Conservation (phyloP, 345 rosid genomes). For the Syzygium jambos region DNA sequence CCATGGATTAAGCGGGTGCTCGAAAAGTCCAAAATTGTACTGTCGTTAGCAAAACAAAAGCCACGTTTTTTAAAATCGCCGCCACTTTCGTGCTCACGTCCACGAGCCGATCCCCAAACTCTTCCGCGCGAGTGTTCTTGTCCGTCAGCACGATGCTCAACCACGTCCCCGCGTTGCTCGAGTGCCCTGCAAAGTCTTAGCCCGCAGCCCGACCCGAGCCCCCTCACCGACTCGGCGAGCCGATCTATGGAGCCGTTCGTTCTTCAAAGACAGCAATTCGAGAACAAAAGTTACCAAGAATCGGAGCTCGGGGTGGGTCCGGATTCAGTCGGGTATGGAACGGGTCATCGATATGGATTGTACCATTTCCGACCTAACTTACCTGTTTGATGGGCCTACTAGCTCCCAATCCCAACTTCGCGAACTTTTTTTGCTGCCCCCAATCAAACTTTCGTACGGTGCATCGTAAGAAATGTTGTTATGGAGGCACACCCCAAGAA, state of each 20-base stretch:
- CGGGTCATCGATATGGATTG: not conserved
- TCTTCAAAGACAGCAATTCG: not conserved
- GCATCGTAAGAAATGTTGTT: not conserved
- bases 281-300: too few relatives aligned
- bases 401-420: not conserved
- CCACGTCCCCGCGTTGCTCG: not conserved
- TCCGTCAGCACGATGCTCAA: too few relatives aligned
- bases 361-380: fast-evolving
- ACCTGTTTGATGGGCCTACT: not conserved
- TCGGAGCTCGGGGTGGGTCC: not conserved
- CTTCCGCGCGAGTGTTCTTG: not conserved
- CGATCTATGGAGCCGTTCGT: not conserved
- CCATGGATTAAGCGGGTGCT: too few relatives aligned
- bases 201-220: not conserved
- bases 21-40: too few relatives aligned
- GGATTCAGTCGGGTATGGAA: fast-evolving
- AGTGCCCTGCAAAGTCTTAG: not conserved
- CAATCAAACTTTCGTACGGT: not conserved
- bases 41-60: not conserved
- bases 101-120: not conserved
- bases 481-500: not conserved
- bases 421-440: not conserved
- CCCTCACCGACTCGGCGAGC: not conserved
- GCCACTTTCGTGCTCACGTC: not conserved
- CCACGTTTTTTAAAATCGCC: not conserved